Base-by-base conservation (phyloP, 2,329 filamentous ascomycete genomes). In the Monilinia fructicola region DNA sequence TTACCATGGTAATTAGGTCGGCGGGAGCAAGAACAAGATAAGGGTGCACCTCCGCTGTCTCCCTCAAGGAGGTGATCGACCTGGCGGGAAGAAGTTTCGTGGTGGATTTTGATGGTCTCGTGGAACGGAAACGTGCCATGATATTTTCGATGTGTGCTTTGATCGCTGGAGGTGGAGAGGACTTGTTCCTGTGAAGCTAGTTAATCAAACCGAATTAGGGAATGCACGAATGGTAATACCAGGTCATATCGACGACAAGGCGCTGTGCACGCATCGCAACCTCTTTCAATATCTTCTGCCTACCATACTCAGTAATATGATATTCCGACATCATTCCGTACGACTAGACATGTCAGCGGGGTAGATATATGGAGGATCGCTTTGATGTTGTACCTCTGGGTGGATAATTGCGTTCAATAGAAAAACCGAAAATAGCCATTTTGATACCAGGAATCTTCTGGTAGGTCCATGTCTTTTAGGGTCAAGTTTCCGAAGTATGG, bases 341-440 rank as follows among this genome's bases (percentile, higher is more conserved):
- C 63, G 84, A 77, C 76, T 78, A 63, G 40, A 64, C 53, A 35
- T 54, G 67, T 74, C 69, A 76, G 69, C n/a, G 12, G 54, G 28
- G 26, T 28, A 55, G 26, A 14, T 21, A 16, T 28, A 21, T 18
- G 38, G 21, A n/a, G 60, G 7, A 40, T 21, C 67, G 52, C 48
- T 31, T 21, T 74, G 72, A 71, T 75, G 72, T 83, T 75, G 72
- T 83, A 87, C 93, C 84, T 99, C 95, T 14, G 95, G 95, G 74
- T 95, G 91, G 58, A 92, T 91, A 74, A 98, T 86, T 64, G 92
- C 89, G 73, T 91, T 90, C 56, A 92, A 84, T 46, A 98, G 82
- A 78, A 95, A 97, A 62, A 90, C 89, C 69, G 92, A 90, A 77
- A 98, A 97, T 69, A 97, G 88, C 88, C 94, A 99, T 76, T 93